Percentiles rank a stretch among this genome's conserved stretches.
phyloP scores from a whole-genome alignment of 2,329 filamentous ascomycete species.

The Colletotrichum coccodes region DNA sequence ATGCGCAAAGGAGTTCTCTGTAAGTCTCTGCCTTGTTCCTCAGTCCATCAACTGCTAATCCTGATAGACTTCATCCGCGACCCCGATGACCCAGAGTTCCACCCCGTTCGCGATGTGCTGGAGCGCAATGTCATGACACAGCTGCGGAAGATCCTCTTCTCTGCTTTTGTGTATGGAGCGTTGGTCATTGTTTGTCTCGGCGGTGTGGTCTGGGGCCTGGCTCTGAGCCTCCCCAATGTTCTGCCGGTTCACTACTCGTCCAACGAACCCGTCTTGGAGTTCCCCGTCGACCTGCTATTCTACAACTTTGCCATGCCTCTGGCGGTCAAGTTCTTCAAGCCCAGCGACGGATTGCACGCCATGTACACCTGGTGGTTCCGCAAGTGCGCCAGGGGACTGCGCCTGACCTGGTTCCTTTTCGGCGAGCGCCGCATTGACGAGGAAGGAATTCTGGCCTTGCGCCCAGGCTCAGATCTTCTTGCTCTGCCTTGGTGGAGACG shows the following conservation, averaged over 20 bases:
- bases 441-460: slow-evolving; percentile 73
- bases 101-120: slow-evolving; percentile 95
- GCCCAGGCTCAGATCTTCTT: slow-evolving; percentile 42
- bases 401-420: slow-evolving; percentile 93
- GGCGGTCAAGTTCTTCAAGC: slow-evolving; percentile 84
- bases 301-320: slow-evolving; percentile 97
- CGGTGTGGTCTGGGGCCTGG: slow-evolving; percentile 93
- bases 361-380: slow-evolving; percentile 98
- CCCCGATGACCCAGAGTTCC: slow-evolving; percentile 97
- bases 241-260: slow-evolving; percentile 94
- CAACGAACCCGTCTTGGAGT: slow-evolving; percentile 91
- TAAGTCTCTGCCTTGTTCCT: slow-evolving; percentile 55
- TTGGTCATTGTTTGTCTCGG: slow-evolving; percentile 93
- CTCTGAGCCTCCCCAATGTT: slow-evolving; percentile 73
- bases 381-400: slow-evolving; percentile 80
- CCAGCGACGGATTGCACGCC: slow-evolving; percentile 82
- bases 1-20: slow-evolving; percentile 94
- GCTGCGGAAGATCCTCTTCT: slow-evolving; percentile 95
- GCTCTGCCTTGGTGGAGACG: slow-evolving; percentile 51
- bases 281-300: slow-evolving; percentile 92
- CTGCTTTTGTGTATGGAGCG: slow-evolving; percentile 93
- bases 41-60: slow-evolving; percentile 40
- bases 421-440: slow-evolving; percentile 84
- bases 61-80: slow-evolving; percentile 90
- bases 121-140: slow-evolving; percentile 93